Evolutionary conservation across 768 basidiomycete species (phyloP).

Genomic region (Termitomyces sp.): DNA sequence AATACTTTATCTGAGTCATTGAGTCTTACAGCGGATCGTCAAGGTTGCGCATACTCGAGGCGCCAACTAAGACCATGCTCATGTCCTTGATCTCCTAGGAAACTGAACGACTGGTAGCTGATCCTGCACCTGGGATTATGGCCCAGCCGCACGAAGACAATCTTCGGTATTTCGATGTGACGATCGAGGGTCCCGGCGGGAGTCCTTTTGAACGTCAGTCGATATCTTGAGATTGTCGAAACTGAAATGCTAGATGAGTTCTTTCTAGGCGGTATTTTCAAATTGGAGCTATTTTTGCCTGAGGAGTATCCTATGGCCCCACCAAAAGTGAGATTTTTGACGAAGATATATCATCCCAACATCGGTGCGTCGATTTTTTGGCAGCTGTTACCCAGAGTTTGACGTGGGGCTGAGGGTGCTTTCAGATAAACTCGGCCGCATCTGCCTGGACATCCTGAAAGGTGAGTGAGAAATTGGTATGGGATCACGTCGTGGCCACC

Average conservation of each 20-base stretch:
- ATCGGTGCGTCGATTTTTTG: conserved; percentile 66
- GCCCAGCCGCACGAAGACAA: conserved; percentile 96
- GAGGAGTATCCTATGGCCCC: conserved; percentile 99
- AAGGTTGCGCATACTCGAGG: conserved; percentile 29
- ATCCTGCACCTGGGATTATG: conserved; percentile 97
- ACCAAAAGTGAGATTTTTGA: conserved; percentile 95
- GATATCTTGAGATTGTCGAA: not conserved
- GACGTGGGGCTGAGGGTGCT: not conserved
- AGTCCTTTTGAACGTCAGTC: conserved; percentile 83
- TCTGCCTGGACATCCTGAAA: conserved; percentile 98
- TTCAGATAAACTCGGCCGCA: conserved; percentile 94
- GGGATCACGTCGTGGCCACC: not conserved
- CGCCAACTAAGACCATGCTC: conserved; percentile 1
- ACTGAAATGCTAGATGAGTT: not conserved
- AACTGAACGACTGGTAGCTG: conserved; percentile 93
- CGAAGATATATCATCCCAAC: conserved; percentile 99
- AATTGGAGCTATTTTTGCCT: conserved; percentile 95
- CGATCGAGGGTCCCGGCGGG: conserved; percentile 90
- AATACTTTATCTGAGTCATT: not conserved
- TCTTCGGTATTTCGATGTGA: conserved; percentile 97
- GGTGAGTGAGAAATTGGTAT: conserved; percentile 42
- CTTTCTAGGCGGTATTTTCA: conserved; percentile 79
- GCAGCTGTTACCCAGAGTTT: not conserved
- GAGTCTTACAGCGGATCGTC: conserved; percentile 40
- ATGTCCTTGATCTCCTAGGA: conserved; percentile 51